Evolutionary conservation across 2,329 filamentous ascomycete genomes (phyloP).

Genomic region (Trichoderma gracile): DNA sequence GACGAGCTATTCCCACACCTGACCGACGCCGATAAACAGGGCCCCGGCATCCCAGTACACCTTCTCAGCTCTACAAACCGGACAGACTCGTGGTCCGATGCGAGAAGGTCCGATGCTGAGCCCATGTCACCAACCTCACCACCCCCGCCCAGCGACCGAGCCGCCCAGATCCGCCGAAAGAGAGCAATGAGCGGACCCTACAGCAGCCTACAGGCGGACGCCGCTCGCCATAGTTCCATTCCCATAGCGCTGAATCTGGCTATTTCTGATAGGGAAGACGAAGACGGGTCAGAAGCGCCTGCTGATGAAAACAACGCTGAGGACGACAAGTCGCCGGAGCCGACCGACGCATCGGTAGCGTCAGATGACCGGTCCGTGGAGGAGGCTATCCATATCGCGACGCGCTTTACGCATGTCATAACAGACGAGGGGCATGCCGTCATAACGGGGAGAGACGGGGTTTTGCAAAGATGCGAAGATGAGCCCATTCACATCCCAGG

Average conservation of each 20-base stretch:
- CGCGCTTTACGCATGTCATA: slow-evolving; percentile 75
- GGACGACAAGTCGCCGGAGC: background rate
- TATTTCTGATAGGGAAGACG: slow-evolving; percentile 36
- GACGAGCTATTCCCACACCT: slow-evolving; percentile 44
- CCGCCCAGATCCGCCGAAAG: slow-evolving; percentile 35
- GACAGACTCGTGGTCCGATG: slow-evolving; percentile 35
- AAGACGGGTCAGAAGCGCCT: slow-evolving; percentile 34
- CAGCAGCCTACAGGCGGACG: slow-evolving; percentile 50
- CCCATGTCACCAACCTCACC: slow-evolving; percentile 31
- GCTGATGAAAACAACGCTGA: background rate
- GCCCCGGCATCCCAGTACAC: slow-evolving; percentile 35
- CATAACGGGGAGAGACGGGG: slow-evolving; percentile 75
- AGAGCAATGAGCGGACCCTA: slow-evolving; percentile 43
- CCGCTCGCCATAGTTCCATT: slow-evolving; percentile 41
- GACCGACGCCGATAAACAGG: slow-evolving; percentile 37
- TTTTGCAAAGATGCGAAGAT: slow-evolving; percentile 80
- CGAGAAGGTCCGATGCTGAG: slow-evolving; percentile 34
- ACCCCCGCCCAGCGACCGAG: slow-evolving; percentile 30
- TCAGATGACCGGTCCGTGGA: background rate
- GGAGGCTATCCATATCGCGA: slow-evolving; percentile 59
- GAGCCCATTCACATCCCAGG: slow-evolving; percentile 89
- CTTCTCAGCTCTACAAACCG: slow-evolving; percentile 35
- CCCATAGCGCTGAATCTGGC: slow-evolving; percentile 41
- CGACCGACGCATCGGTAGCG: background rate
- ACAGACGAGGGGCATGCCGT: slow-evolving; percentile 79